phyloP scores from a whole-genome alignment of 179 eudicot genomes.

The Silene vulgaris region DNA sequence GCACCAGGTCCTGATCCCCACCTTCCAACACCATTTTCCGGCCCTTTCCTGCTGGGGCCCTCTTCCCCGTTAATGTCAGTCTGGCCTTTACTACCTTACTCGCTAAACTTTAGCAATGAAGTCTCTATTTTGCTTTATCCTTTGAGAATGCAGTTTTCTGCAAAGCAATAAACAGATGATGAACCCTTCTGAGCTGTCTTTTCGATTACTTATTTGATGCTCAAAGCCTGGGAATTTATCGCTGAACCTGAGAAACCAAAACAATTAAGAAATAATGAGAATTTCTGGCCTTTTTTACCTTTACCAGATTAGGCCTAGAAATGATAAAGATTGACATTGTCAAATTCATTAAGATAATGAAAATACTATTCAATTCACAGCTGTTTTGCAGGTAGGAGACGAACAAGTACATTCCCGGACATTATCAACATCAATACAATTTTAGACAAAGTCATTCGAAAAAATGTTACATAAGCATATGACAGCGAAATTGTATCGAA shows the following conservation, averaged over 20 bases:
- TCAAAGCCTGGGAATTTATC: neutral
- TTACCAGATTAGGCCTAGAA: neutral
- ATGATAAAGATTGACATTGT: slow-evolving; percentile 19
- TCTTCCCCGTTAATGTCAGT: neutral
- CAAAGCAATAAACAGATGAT: neutral
- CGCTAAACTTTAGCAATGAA: neutral
- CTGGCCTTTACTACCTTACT: neutral
- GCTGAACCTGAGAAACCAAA: slow-evolving; percentile 9
- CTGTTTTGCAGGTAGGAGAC: slow-evolving; percentile 16
- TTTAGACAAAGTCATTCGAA: neutral
- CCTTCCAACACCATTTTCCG: slow-evolving; percentile 28
- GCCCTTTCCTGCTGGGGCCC: too few relatives aligned
- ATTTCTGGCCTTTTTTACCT: neutral
- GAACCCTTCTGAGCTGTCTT: neutral
- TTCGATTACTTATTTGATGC: neutral
- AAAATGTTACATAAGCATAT: neutral
- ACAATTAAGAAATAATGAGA: neutral
- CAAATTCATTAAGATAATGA: slow-evolving; percentile 8
- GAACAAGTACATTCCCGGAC: neutral
- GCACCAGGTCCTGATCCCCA: slow-evolving; percentile 28
- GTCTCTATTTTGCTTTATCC: neutral
- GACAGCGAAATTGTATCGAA: neutral
- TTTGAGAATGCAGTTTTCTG: neutral
- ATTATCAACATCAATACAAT: slow-evolving; percentile 11
- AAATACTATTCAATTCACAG: slow-evolving; percentile 19